Base-by-base conservation (phyloP, 768 basidiomycete genomes). In the Mycena maculata region DNA sequence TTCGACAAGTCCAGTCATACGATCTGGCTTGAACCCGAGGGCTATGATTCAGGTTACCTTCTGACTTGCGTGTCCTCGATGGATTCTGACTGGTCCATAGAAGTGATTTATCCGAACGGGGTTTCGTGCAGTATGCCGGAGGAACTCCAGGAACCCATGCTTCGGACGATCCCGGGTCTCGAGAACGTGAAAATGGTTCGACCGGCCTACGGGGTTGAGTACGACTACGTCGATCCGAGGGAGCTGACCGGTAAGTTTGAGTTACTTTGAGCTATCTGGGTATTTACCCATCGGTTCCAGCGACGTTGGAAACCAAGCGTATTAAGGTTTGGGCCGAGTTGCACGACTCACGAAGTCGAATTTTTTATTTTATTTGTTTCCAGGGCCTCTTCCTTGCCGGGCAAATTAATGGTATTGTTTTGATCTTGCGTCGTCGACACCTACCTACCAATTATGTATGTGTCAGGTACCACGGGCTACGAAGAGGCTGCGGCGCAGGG, bases 401-500 rank as follows among this genome's bases (percentile, higher is more conserved):
- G 4, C 94, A 96, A 76, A 96, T 96, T 72, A 96, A 96, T 71
- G 92, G 92, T 84, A 63, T 3, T 74, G 8, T n/a, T 22, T 18
- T 42, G 31, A 45, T 22, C 30, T 44, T 16, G 36, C 16, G 41
- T 22, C 23, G 13, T 28, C 52, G 27, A 22, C 44, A 47, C 18
- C 18, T 38, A 16, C 48, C 38, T 13, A 66, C 6, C 33, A 36
- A 36, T 22, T 8, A 18, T n/a, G n/a, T 48, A 2, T n/a, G n/a
- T 48, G 1, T 31, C 56, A 88, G 92, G 92, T 13, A 97, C 95
- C 1, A 97, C 95, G 2, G 95, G 95, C 6, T 97, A 97, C 75
- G 95, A 97, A 75, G 95, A 97, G 79, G 95, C 95, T 1, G 95
- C 93, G 2, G 94, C 93, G 4, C 95, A 96, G 75, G 95, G 95